Base-by-base conservation (phyloP, 176 grass and related monocot species). In the Oryza nivara region DNA sequence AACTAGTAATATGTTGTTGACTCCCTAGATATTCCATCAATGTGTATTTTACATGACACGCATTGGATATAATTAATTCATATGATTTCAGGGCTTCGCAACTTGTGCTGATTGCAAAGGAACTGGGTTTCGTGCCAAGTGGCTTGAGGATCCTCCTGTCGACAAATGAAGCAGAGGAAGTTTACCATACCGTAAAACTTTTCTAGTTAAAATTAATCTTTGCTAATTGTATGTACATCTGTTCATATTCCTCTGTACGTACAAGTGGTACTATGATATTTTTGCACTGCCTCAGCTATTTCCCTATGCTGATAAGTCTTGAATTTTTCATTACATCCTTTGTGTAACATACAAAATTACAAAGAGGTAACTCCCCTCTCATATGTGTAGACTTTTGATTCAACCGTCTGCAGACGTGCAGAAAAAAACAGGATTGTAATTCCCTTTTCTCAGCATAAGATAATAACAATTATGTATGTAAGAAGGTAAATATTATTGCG, bases 71-170 rank as follows among this genome's bases (percentile, higher is more conserved):
- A 25, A 76, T 85, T 78, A 69, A 80, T 67, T 72, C 20, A 76
- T 85, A 74, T 80, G 26, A 67, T 89, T 83, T 70, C 85, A 98
- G 96, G 96, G 96, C 7, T 88, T 87, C 72, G 38, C 88, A 32
- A 80, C 65, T 52, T 98, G 96, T 86, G 63, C 80, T 60, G 84
- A 98, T 79, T 98, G 96, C 83, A 88, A 95, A 85, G 96, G 96
- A 54, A 95, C 96, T n/a, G 96, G 93, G 9, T 98, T 90, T 87
- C 93, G 93, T 65, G 96, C 96, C 70, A 98, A 94, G 74, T 98
- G 93, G 96, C 85, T 98, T 69, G 91, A 92, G 87, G 85, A 95
- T 15, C 88, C 96, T 65, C 46, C 73, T 58, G 40, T 80, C n/a
- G 30, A 79, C 47, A 83, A 92, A 89, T 86, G 81, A 90, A 90